Evolutionary conservation across 768 basidiomycete genomes (phyloP), one percentile per base, ranked within the genome.

Genomic region (Daedalea quercina): DNA sequence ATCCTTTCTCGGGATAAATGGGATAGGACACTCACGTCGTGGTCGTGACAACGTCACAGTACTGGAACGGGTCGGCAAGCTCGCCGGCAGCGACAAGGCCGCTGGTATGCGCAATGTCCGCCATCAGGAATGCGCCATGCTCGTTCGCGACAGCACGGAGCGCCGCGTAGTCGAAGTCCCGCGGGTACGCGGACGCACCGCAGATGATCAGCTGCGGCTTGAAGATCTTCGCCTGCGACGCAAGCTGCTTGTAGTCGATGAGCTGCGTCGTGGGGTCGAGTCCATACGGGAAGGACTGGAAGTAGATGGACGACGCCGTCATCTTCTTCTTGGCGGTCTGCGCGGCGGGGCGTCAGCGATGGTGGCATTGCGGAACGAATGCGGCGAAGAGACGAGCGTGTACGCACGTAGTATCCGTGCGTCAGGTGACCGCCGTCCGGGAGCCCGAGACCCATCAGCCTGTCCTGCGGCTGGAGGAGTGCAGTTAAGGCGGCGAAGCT

Each of bases 321-420:
- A 99, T 98, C 74, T 99, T 98, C 79, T 97, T 96, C 77, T 98
- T 98, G 54, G 93, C 91, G 52, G 93, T 95, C 89, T 91, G 61
- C 17, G 54, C 25, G 57, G 11, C n/a, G 33, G 4, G 15, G 40
- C 12, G 34, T 35, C 34, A 49, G 33, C 33, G 17, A 4, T n/a
- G 13, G n/a, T n/a, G 41, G 41, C 41, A 42, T 42, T 17, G 17
- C 17, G 17, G n/a, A 42, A 8, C n/a, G 41, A 4, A 17, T 4
- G 41, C 9, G 7, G 28, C 25, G n/a, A 28, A 46, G 19, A 41
- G 55, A 19, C 55, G 50, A 37, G 31, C 50, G 43, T 9, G 33
- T 23, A 75, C 83, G 60, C 64, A 90, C 88, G 72, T 94, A 99
- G 77, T 95, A 95, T 26, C 95, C 95, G 67, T 97, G 95, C 31